Evolutionary conservation across 495 filamentous ascomycete species (phyloP), one percentile per base, ranked within the genome.

Genomic region (Penicillium lagena): DNA sequence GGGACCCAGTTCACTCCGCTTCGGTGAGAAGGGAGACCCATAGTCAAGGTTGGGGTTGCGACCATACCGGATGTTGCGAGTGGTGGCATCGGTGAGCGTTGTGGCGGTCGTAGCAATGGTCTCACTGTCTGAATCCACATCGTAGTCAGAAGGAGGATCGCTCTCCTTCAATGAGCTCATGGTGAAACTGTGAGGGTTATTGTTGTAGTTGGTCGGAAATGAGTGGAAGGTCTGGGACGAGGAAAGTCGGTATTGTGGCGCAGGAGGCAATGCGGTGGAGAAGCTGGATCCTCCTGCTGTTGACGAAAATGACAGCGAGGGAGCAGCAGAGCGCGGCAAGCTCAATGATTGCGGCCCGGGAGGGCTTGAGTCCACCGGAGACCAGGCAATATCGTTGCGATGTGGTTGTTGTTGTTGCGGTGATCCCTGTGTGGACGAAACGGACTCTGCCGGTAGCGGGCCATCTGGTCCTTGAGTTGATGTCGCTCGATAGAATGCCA

Each of bases 61-160:
- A 6, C 64, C 66, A 36, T 68, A 68, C 15, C 68, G 65, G 32
- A 70, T 73, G 27, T 71, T 67, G 17, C 45, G 62, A 28, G 62
- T 64, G 0, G 66, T 70, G 35, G 55, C 62, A 51, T 67, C 63
- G 7, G 67, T 71, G 14, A 49, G 50, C 7, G 50, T 58, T 1
- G 66, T 71, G 11, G 64, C 55, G 9, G 64, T 59, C 0, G 66
- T 71, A 14, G 63, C 56, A 9, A 66, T 56, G 9, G 70, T 71
- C 47, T 71, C 70, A 17, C 50, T 60, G 31, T 73, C 70, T 4
- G 70, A 73, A 37, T 73, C 70, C 35, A 50, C 57, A 22, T 71
- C 69, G n/a, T 64, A 61, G 36, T 70, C 64, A 1, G 62, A 69
- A 0, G 35, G 42, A 17, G 63, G 55, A 2, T 71, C 66, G 15